Percentiles rank a stretch among this genome's conserved stretches.
These are phyloP conservation scores for Aspergillus thermomutatus DNA, from an alignment of 2,329 filamentous ascomycete species.

Conservation along the genomic window DNA sequence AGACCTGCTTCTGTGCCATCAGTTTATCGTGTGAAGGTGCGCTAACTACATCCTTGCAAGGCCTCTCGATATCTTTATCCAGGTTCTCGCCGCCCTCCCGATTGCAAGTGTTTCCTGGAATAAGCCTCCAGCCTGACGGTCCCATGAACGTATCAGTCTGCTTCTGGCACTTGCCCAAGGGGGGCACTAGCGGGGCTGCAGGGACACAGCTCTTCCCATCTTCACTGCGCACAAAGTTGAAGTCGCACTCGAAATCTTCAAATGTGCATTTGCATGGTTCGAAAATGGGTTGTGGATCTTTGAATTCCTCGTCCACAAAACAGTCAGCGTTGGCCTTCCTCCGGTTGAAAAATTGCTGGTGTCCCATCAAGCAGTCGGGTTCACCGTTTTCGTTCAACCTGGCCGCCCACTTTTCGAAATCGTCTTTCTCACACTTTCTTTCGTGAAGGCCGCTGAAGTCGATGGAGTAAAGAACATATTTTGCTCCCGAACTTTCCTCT, in stretches of 20 bases:
- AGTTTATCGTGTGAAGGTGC: slow-evolving; percentile 62
- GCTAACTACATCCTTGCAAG: slow-evolving; percentile 67
- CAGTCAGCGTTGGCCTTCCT: slow-evolving; percentile 86
- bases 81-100: slow-evolving; percentile 60
- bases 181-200: slow-evolving; percentile 60
- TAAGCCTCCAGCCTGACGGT: slow-evolving; percentile 85
- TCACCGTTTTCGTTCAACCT: slow-evolving; percentile 75
- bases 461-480: slow-evolving; percentile 67
- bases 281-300: slow-evolving; percentile 67
- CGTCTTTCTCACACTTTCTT: slow-evolving; percentile 67
- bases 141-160: slow-evolving; percentile 73
- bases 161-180: slow-evolving; percentile 70
- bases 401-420: slow-evolving; percentile 84
- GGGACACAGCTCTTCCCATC: slow-evolving; percentile 68
- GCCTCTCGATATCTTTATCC: slow-evolving; percentile 68
- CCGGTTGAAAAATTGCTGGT: slow-evolving; percentile 80
- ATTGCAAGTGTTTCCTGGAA: slow-evolving; percentile 76
- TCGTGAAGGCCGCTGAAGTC: slow-evolving; percentile 82
- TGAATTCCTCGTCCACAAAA: slow-evolving; percentile 82
- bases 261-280: slow-evolving; percentile 78
- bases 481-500: slow-evolving; percentile 47
- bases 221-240: slow-evolving; percentile 71
- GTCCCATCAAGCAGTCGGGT: slow-evolving; percentile 90
- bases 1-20: slow-evolving; percentile 56
- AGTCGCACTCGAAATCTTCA: slow-evolving; percentile 92